Percentiles rank a stretch among this genome's conserved stretches.
Conservation (phyloP, 352 stramenopile species). For the Phytopythium chamaehyphon region DNA sequence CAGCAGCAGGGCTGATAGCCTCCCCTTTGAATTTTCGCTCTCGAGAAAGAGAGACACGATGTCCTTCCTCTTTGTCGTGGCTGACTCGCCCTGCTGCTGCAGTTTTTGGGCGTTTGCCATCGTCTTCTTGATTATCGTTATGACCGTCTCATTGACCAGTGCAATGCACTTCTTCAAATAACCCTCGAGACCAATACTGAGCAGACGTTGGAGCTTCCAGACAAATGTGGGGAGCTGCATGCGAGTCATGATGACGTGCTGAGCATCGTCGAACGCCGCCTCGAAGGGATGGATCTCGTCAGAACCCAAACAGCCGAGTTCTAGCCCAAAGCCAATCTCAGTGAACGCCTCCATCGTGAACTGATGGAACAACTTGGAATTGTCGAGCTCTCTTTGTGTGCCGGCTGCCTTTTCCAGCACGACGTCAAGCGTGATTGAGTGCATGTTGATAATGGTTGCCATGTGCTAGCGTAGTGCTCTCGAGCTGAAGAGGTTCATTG, state of each 20-base stretch:
- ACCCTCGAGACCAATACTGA: constrained; percentile 26
- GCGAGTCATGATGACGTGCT: constrained; percentile 10
- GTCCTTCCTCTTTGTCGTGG: constrained; percentile 6
- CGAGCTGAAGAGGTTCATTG: constrained; percentile 74
- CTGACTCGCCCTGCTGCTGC: constrained; percentile 2
- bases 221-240: constrained; percentile 10
- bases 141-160: constrained; percentile 14
- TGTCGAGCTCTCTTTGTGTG: constrained; percentile 14
- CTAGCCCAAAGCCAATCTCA: constrained; percentile 27
- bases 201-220: constrained; percentile 29
- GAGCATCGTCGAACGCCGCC: constrained; percentile 18
- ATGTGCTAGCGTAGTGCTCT: constrained; percentile 32
- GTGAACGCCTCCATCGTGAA: constrained; percentile 31
- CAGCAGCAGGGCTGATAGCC: constrained; percentile 19
- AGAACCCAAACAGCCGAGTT: constrained; percentile 13
- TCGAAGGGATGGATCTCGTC: constrained; percentile 11
- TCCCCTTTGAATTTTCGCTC: constrained; percentile 15
- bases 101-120: constrained; percentile 9
- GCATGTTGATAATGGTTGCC: constrained; percentile 19
- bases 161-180: constrained; percentile 17
- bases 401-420: constrained; percentile 13
- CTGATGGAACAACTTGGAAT: constrained; percentile 14
- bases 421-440: constrained; percentile 18
- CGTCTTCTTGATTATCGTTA: constrained; percentile 14
- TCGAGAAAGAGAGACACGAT: constrained; percentile 13